These are phyloP conservation scores for Hibiscus mutabilis DNA, from an alignment of 345 rosid genomes.

Conservation along the genomic window DNA sequence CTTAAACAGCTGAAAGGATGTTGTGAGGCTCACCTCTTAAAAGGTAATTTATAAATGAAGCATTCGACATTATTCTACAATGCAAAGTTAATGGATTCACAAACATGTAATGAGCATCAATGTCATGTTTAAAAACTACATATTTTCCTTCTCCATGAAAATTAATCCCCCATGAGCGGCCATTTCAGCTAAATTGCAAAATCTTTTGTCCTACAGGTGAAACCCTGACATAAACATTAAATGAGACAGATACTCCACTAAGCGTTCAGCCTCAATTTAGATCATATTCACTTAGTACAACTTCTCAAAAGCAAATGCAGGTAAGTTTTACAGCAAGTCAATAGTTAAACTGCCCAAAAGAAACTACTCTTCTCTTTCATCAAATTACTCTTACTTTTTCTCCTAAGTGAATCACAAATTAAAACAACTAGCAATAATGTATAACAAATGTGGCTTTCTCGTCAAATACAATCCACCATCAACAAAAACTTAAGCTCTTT, in stretches of 20 bases:
- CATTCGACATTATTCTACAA: background rate
- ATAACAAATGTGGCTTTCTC: background rate
- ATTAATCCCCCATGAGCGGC: background rate
- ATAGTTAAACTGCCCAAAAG: background rate
- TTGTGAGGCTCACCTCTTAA: too few relatives aligned
- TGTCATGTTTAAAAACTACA: background rate
- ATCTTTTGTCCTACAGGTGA: background rate
- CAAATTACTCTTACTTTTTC: background rate
- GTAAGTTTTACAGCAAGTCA: background rate
- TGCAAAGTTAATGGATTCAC: background rate
- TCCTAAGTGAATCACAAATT: background rate
- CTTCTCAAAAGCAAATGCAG: background rate
- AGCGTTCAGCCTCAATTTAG: background rate
- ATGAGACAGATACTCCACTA: too few relatives aligned
- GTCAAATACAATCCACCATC: background rate
- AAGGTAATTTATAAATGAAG: background rate
- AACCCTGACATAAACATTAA: background rate
- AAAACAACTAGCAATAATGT: background rate
- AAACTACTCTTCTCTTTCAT: background rate
- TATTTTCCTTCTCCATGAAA: background rate
- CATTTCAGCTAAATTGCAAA: background rate
- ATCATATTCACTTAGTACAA: background rate
- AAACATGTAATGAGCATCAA: background rate
- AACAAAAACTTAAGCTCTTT: background rate
- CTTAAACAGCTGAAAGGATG: background rate